phyloP scores from a whole-genome alignment of 371 early-diverging fungal species.

The Rhizomucor miehei region DNA sequence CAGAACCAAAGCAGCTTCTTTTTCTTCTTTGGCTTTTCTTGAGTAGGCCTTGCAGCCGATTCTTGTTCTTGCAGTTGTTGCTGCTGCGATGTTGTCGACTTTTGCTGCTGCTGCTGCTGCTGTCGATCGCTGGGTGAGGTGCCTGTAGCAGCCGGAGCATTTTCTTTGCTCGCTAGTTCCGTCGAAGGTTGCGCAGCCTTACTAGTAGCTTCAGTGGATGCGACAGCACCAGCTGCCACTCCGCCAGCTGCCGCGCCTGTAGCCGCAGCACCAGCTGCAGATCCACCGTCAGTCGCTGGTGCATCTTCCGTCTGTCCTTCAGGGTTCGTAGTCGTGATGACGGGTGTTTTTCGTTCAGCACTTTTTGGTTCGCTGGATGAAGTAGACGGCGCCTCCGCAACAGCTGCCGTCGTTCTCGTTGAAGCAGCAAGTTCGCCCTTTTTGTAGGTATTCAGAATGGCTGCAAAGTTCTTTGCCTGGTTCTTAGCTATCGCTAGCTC shows the following conservation, averaged over 20 bases:
- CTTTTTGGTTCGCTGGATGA: constrained; percentile 15
- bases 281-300: background rate
- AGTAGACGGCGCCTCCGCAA: constrained; percentile 8
- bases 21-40: constrained; percentile 9
- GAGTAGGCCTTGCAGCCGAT: background rate
- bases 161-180: too few relatives aligned
- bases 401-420: constrained; percentile 7
- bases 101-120: background rate
- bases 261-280: constrained; percentile 1
- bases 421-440: constrained; percentile 6
- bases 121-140: too few relatives aligned
- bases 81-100: background rate
- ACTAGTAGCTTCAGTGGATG: constrained; percentile 1
- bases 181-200: too few relatives aligned
- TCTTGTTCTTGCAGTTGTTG: background rate
- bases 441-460: constrained; percentile 35
- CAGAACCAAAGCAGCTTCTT: constrained; percentile 9
- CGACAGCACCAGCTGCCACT: constrained; percentile 1
- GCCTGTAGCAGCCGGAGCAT: too few relatives aligned
- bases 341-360: constrained; percentile 3
- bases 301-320: constrained; percentile 12
- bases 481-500: constrained; percentile 67
- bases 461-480: constrained; percentile 70
- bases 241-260: constrained; percentile 5
- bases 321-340: constrained; percentile 14